A percentile compares a stretch with the other conserved stretches of the same genome.
Evolutionary conservation across 768 basidiomycete species (phyloP).

Genomic region (Russula sp.): DNA sequence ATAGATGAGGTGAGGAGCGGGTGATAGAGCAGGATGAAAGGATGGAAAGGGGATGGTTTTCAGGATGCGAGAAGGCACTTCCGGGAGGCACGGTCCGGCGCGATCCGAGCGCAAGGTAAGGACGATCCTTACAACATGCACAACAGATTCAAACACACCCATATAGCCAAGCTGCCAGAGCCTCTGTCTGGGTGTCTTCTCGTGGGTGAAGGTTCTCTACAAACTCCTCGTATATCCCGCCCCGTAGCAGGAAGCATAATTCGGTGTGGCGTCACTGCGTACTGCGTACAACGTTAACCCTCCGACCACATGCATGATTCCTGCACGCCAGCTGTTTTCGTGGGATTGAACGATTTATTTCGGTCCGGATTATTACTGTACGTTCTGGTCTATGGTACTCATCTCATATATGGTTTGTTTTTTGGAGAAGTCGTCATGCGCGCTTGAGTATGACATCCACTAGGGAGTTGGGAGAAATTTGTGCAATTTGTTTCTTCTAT

Average conservation of each 20-base stretch:
- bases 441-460: neutral
- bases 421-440: neutral
- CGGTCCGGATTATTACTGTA: neutral
- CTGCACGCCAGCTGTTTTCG: neutral
- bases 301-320: neutral
- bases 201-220: neutral
- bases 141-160: neutral
- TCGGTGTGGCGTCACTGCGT: neutral
- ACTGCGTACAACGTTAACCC: neutral
- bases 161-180: neutral
- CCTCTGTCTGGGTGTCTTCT: neutral
- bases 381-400: neutral
- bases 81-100: too few species aligned
- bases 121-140: too few species aligned
- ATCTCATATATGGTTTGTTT: neutral
- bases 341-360: neutral
- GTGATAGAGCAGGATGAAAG: too few species aligned
- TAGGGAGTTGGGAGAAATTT: neutral
- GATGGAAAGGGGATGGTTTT: too few species aligned
- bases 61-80: too few species aligned
- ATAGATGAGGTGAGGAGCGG: too few species aligned
- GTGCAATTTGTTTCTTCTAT: neutral
- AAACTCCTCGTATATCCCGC: neutral
- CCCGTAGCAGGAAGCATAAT: too few species aligned
- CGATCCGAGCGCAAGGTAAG: too few species aligned